Evolutionary conservation across 306 rosid genomes (phyloP), one percentile per base, ranked within the genome.

Genomic region (Heteromeles arbutifolia): DNA sequence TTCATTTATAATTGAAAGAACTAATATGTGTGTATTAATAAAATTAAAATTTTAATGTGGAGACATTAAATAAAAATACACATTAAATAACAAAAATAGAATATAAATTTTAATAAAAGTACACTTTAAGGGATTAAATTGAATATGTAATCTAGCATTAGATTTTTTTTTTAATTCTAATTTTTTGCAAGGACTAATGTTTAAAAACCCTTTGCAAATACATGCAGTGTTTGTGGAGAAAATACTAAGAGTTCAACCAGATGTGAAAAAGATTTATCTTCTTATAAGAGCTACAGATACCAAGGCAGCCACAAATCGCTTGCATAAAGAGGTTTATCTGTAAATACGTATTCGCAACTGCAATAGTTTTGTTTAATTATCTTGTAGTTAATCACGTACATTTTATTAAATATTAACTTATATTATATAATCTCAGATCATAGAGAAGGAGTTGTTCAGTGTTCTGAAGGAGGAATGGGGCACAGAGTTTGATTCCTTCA

Each of bases 361-460:
- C 65, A 61, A 61, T 61, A 15, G 6, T 25, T 12, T 12, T 12
- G 1, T 53, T 41, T 9, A 41, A 41, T 19, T 56, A 56, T 56
- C 62, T 56, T 61, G 14, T 22, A 57, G 24, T 57, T 22, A 22
- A 57, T 57, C 14, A 22, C 28, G 28, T 22, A 53, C 58, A 18
- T 57, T 4, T 11, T 11, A 10, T 57, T 11, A 57, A 57, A 57
- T 10, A 22, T 29, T 31, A 3, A 62, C 0, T 6, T 39, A 0
- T 15, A 2, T 58, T 2, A 17, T 17, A 28, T 4, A 61, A 5
- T 7, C 18, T 8, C 63, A 74, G 76, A 58, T 82, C 4, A 11
- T 82, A 52, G 66, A 52, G 71, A 85, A 53, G 63, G 86, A 85
- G 17, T 76, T 85, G 48, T 85, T 85, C 44, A 76, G 15, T 14